phyloP scores from a whole-genome alignment of 768 basidiomycete genomes.

The Saitozyma podzolica region DNA sequence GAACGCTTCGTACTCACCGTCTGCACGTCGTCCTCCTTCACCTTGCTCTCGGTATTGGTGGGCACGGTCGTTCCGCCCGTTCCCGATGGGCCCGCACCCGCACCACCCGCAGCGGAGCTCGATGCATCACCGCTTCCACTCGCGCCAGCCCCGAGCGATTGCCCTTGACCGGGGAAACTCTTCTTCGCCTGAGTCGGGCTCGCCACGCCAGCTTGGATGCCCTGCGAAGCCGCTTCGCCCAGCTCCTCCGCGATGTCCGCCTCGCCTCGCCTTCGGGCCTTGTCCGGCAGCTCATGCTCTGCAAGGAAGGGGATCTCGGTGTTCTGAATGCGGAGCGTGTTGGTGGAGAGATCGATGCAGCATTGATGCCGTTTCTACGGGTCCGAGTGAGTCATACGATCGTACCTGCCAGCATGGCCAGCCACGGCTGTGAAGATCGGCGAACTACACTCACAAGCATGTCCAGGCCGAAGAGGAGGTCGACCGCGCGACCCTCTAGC shows the following conservation, averaged over 20 bases:
- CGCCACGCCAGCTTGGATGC: conserved; percentile 28
- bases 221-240: conserved; percentile 31
- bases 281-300: conserved; percentile 91
- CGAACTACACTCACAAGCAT: conserved; percentile 63
- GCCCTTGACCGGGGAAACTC: conserved; percentile 69
- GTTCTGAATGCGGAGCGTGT: conserved; percentile 86
- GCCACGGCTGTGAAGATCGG: not conserved
- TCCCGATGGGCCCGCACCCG: conserved; percentile 23
- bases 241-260: conserved; percentile 49
- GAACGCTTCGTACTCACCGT: conserved; percentile 47
- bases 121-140: conserved; percentile 10
- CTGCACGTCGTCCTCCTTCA: conserved; percentile 64
- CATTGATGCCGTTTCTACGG: conserved; percentile 82
- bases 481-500: conserved; percentile 92
- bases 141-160: conserved; percentile 58
- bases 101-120: conserved; percentile 16
- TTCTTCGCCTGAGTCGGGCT: conserved; percentile 21
- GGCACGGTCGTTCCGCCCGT: conserved; percentile 11
- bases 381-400: conserved; percentile 52
- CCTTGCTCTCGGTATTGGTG: conserved; percentile 15
- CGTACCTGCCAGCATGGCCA: conserved; percentile 64
- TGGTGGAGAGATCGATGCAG: conserved; percentile 87
- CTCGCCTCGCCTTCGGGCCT: conserved; percentile 57
- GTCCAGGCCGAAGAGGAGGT: conserved; percentile 96
- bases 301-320: conserved; percentile 83